Base-by-base conservation (phyloP, 768 basidiomycete species). In the Leccinum truebloodii region DNA sequence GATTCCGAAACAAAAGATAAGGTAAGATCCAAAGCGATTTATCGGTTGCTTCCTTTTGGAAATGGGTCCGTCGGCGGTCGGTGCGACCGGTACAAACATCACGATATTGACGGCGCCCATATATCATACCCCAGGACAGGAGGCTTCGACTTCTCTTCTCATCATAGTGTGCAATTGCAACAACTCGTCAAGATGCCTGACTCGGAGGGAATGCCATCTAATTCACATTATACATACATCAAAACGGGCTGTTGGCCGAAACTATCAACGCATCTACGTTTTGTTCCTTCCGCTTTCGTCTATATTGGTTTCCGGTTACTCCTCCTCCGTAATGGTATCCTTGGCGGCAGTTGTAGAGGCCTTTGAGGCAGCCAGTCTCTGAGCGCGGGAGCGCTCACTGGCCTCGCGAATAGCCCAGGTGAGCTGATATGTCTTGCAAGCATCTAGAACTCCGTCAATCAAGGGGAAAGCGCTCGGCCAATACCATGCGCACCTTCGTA, bases 391-490 rank as follows among this genome's bases (percentile, higher is more conserved):
- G 54, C 80, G 81, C 71, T 94, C 91, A 65, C 85, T 85, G 34
- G 92, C 88, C 63, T 84, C 79, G 52, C 94, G 88, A 72, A 96
- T 95, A 30, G 94, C 92, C 94, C 94, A 96, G 24, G 94, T 95
- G 62, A 96, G 80, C 73, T 95, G 87, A 66, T 96, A 96, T 7
- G 94, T 90, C 76, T 83, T 87, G 67, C 87, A 89, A 48, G 94
- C 94, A 75, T 94, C 91, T 92, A 61, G 2, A 63, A 18, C 12
- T 32, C 41, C 64, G 14, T 65, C 13, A 37, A 57, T 51, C 41
- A 20, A 35, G 30, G 10, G 52, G 12, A 37, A 41, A 26, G 4
- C 28, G 30, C 24, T 16, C 22, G 28, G 55, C 28, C 4, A 54
- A 41, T 46, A 46, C 35, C 18, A 46, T 20, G n/a, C 22, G 65